Percentiles rank a stretch among this genome's conserved stretches.
These are phyloP conservation scores for Macrophomina pseudophaseolina DNA, from an alignment of 2,329 filamentous ascomycete species.

Conservation along the genomic window DNA sequence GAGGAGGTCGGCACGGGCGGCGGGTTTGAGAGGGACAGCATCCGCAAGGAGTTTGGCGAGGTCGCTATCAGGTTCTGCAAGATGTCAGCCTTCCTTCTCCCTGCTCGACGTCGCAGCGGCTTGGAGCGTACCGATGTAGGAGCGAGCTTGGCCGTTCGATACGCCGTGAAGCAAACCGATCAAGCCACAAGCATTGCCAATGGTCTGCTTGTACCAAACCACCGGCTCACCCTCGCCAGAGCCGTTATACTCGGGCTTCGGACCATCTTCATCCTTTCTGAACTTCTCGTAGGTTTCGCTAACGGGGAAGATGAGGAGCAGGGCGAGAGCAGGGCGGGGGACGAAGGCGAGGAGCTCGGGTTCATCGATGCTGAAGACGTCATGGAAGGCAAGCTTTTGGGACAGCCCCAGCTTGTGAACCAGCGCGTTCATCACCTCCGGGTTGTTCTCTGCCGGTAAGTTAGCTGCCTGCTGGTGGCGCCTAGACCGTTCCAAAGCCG, in stretches of 20 bases:
- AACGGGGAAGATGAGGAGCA: conserved; percentile 59
- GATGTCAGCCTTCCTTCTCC: conserved; percentile 8
- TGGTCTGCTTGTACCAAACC: conserved; percentile 65
- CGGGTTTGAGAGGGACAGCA: conserved; percentile 72
- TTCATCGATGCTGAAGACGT: conserved; percentile 60
- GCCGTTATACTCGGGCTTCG: conserved; percentile 51
- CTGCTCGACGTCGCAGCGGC: not conserved
- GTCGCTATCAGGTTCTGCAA: conserved; percentile 55
- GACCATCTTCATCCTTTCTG: conserved; percentile 50
- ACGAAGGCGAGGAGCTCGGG: conserved; percentile 55
- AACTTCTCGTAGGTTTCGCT: conserved; percentile 46
- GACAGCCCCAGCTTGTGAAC: conserved; percentile 57
- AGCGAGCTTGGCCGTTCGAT: conserved; percentile 54
- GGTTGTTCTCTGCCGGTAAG: conserved; percentile 57
- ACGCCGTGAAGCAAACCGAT: conserved; percentile 62
- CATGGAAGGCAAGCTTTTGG: conserved; percentile 55
- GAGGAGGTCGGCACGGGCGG: conserved; percentile 71
- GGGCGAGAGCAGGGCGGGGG: conserved; percentile 58
- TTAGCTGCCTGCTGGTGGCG: not conserved
- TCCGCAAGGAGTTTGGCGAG: conserved; percentile 69
- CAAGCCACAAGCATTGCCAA: conserved; percentile 63
- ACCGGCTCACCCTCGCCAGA: conserved; percentile 57
- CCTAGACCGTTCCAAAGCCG: too few species aligned
- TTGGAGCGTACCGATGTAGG: conserved; percentile 43
- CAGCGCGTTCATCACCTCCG: conserved; percentile 58